Conservation (phyloP, 192 early-diverging fungal genomes). For the Coemansia sp. region DNA sequence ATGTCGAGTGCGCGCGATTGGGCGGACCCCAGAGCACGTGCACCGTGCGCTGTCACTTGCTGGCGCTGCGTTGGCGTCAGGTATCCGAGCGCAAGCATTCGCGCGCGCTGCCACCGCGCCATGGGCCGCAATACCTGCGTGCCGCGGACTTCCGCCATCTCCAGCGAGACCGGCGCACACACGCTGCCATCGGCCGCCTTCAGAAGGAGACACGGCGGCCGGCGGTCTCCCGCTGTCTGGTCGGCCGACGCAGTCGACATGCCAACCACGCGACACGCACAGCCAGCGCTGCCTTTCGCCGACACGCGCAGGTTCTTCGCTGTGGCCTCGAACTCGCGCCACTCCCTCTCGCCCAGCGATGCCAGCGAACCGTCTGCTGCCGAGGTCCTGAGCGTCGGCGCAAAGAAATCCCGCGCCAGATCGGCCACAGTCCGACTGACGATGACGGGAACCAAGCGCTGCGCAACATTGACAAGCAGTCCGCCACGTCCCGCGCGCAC, state of each 20-base stretch:
- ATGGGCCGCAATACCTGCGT: conserved; percentile 4
- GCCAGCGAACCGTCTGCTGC: not conserved
- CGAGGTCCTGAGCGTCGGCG: not conserved
- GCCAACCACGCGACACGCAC: not conserved
- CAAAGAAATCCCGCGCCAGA: not conserved
- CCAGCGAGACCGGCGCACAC: conserved; percentile 17
- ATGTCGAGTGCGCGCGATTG: not conserved
- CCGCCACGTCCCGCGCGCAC: conserved; percentile 1
- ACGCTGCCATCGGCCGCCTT: not conserved
- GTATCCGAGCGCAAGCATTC: not conserved
- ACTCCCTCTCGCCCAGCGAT: not conserved
- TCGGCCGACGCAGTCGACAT: conserved; percentile 2
- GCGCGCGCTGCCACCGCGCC: conserved; percentile 12
- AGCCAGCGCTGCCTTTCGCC: not conserved
- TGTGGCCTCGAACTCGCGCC: conserved; percentile 13
- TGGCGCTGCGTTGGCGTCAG: not conserved
- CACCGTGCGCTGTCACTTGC: conserved; percentile 1
- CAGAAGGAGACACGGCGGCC: conserved; percentile 24
- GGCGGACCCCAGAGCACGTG: not conserved
- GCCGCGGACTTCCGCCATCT: conserved; percentile 4
- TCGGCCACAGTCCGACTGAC: conserved; percentile 7
- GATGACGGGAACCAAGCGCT: not conserved
- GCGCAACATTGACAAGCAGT: not conserved
- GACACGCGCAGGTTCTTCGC: conserved; percentile 7
- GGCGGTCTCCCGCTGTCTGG: conserved; percentile 4